Percentiles rank a stretch among this genome's conserved stretches.
phyloP scores from a whole-genome alignment of 2,329 filamentous ascomycete species.

The Pseudocercospora crystallina region DNA sequence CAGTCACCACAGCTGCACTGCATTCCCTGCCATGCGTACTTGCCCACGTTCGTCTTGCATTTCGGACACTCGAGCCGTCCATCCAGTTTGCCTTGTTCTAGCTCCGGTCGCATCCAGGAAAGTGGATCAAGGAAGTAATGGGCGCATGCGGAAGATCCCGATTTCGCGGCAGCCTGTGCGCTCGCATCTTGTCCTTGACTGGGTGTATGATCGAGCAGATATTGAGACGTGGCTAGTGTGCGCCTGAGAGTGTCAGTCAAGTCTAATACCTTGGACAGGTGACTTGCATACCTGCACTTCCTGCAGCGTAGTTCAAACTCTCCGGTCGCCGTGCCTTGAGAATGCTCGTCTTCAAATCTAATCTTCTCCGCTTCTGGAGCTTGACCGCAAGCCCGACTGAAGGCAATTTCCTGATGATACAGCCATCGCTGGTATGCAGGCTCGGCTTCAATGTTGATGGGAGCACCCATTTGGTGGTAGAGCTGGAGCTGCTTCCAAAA shows the following conservation, averaged over 20 bases:
- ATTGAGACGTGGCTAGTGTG: slow-evolving; percentile 63
- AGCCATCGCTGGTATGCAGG: slow-evolving; percentile 80
- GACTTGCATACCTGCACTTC: slow-evolving; percentile 68
- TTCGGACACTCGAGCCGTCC: slow-evolving; percentile 84
- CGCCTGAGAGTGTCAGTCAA: slow-evolving; percentile 44
- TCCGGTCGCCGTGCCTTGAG: slow-evolving; percentile 34
- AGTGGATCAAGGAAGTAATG: slow-evolving; percentile 91
- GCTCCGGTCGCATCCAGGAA: slow-evolving; percentile 86
- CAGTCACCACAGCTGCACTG: slow-evolving; percentile 87
- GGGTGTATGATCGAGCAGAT: slow-evolving; percentile 63
- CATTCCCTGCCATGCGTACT: slow-evolving; percentile 96
- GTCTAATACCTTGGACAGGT: no score
- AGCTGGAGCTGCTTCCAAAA: slow-evolving; percentile 88
- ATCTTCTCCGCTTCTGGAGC: slow-evolving; percentile 75
- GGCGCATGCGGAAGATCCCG: slow-evolving; percentile 58
- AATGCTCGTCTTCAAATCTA: slow-evolving; percentile 73
- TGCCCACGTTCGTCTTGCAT: slow-evolving; percentile 80
- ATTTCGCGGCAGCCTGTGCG: slow-evolving; percentile 16
- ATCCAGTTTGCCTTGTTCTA: slow-evolving; percentile 80
- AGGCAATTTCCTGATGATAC: slow-evolving; percentile 64
- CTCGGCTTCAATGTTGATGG: slow-evolving; percentile 65
- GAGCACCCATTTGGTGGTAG: slow-evolving; percentile 84
- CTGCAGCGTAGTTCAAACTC: slow-evolving; percentile 77
- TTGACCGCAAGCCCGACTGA: slow-evolving; percentile 70
- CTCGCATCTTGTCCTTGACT: slow-evolving; percentile 10